phyloP scores from a whole-genome alignment of 441 rosid species.

The Pelargonium citronellum region DNA sequence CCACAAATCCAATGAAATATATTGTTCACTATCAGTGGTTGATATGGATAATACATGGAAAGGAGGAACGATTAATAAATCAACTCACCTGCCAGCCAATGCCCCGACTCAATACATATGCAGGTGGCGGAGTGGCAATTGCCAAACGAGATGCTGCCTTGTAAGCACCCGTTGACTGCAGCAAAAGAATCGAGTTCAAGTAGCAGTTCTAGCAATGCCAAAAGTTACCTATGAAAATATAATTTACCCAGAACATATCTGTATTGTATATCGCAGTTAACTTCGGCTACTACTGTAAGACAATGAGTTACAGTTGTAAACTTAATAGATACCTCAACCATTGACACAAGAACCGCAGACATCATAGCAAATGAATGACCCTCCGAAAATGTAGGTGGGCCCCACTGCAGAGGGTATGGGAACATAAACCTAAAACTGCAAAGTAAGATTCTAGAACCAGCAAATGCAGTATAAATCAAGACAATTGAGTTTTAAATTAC shows the following conservation, averaged over 20 bases:
- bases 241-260: not conserved
- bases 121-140: conserved; percentile 72
- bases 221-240: not conserved
- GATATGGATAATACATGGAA: not conserved
- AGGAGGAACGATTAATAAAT: conserved; percentile 6
- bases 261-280: not conserved
- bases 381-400: conserved; percentile 69
- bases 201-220: conserved; percentile 5
- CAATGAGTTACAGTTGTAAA: not conserved
- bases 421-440: conserved; percentile 48
- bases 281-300: not conserved
- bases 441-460: conserved; percentile 14
- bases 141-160: conserved; percentile 74
- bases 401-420: conserved; percentile 82
- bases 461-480: not conserved
- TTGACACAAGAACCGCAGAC: conserved; percentile 68
- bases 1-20: too few relatives aligned
- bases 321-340: conserved; percentile 48
- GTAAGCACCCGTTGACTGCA: conserved; percentile 69
- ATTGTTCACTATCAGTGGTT: not conserved
- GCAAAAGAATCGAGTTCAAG: conserved; percentile 12
- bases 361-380: conserved; percentile 74
- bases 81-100: conserved; percentile 69
- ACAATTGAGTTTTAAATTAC: conserved; percentile 26
- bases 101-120: conserved; percentile 65